Conservation (phyloP, 192 early-diverging fungal species). For the Dispira simplex region DNA sequence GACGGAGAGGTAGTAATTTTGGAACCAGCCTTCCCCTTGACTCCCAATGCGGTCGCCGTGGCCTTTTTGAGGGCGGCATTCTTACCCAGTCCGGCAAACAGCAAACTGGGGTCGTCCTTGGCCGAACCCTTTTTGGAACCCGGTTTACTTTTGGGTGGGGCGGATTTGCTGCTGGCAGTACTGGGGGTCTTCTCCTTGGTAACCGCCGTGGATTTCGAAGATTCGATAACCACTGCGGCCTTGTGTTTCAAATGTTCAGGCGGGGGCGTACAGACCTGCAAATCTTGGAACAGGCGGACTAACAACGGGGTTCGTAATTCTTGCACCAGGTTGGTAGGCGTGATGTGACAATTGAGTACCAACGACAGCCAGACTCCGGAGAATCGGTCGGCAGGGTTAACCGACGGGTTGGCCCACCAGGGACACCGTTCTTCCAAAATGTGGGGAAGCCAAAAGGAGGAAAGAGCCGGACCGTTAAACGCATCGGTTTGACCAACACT, state of each 20-base stretch:
- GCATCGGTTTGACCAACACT: too few species aligned
- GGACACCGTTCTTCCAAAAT: not conserved
- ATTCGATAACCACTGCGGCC: not conserved
- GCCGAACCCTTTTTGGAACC: not conserved
- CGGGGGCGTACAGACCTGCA: not conserved
- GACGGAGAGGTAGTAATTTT: not conserved
- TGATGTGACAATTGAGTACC: not conserved
- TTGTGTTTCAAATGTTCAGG: not conserved
- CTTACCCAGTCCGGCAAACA: not conserved
- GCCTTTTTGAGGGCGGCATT: slow-evolving; percentile 3
- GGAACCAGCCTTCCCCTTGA: not conserved
- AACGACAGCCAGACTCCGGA: not conserved
- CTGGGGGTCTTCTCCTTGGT: not conserved
- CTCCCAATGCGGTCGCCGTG: not conserved
- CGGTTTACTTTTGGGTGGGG: not conserved
- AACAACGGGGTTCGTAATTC: not conserved
- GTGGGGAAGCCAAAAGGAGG: not conserved
- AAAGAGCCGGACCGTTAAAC: not conserved
- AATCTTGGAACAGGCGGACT: not conserved
- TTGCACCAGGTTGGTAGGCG: not conserved
- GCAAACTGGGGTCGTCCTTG: not conserved
- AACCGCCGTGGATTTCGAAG: not conserved
- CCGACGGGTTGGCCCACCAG: slow-evolving; percentile 2
- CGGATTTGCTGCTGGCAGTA: not conserved
- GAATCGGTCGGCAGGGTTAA: not conserved